These are phyloP conservation scores for Papilionanthe hybrid DNA, from an alignment of 116 monocot genomes.

Conservation along the genomic window DNA sequence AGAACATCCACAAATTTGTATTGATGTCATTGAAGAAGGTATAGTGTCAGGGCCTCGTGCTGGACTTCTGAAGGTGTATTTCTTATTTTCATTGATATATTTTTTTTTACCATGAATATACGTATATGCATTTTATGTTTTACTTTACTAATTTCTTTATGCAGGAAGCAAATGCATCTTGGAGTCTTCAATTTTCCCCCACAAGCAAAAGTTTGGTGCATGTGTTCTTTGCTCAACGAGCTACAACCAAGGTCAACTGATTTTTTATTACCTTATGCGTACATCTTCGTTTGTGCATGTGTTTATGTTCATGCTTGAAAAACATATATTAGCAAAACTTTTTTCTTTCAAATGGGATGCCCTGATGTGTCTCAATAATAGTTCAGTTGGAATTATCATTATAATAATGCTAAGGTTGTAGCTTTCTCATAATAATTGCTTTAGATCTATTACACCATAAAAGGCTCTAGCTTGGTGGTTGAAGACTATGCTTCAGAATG, in stretches of 20 bases:
- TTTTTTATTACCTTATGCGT: neutral
- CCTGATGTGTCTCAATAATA: no score
- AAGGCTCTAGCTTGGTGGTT: no score
- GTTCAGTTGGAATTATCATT: no score
- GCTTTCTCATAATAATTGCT: no score
- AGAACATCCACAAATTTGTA: slow-evolving; percentile 69
- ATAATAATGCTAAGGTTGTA: no score
- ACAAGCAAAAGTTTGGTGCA: slow-evolving; percentile 85
- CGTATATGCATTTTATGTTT: neutral
- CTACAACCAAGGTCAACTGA: slow-evolving; percentile 69
- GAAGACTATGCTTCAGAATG: no score
- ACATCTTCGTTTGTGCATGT: neutral
- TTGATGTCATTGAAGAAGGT: slow-evolving; percentile 93
- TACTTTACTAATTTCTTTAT: slow-evolving; percentile 11
- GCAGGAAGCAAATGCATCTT: slow-evolving; percentile 77
- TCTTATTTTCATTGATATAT: neutral
- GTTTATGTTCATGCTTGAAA: neutral
- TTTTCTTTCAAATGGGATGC: no score
- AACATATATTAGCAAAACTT: neutral
- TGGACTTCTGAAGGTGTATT: slow-evolving; percentile 79
- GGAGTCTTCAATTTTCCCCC: slow-evolving; percentile 58
- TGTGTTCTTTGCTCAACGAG: slow-evolving; percentile 85
- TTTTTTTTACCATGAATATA: neutral
- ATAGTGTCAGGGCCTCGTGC: slow-evolving; percentile 80
- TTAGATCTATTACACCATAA: no score